Base-by-base conservation (phyloP, 768 basidiomycete genomes). In the Tephrocybe sp. region DNA sequence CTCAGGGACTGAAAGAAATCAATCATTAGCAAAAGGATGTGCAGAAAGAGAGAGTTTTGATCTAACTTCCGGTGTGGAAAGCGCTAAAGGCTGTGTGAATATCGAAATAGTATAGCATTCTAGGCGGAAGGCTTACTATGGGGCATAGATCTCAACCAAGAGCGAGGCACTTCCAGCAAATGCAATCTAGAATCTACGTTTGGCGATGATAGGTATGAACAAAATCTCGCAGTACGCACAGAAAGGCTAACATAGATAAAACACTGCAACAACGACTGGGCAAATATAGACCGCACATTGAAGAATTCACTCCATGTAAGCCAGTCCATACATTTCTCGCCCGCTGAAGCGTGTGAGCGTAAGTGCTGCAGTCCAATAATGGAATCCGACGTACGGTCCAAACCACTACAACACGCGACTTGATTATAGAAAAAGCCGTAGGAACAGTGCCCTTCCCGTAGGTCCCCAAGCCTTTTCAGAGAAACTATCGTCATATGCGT, bases 51-150 rank as follows among this genome's bases (percentile, higher is more conserved):
- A 6, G 20, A 21, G 34, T 21, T 34, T 23, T 32, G 33, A 41
- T 73, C 86, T 68, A 58, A 89, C 86, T 89, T 76, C 87, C 87
- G 23, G 87, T 89, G 60, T 89, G 87, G 59, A 88, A 89, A 12
- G 86, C 87, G 56, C 85, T 87, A 32, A 14, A 12, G 55, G 34
- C 11, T 30, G 21, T 14, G 41, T 20, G 51, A 50, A 51, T 53
- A 55, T 37, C 54, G 49, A 39, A 25, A 11, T 51, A 14, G 6
- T 38, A 9, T 30, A 41, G 9, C 34, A n/a, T 39, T 20, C 7
- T 21, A 32, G 17, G 11, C 40, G 20, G 6, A 37, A 49, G 17
- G 64, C 84, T 70, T 62, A 87, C 85, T 85, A 86, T 50, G 86
- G 86, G 3, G 87, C 86, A 56, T 88, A 88, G 33, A 71, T 73